These are phyloP conservation scores for Trichoderma breve DNA, from an alignment of 2,329 filamentous ascomycete species.

Conservation along the genomic window DNA sequence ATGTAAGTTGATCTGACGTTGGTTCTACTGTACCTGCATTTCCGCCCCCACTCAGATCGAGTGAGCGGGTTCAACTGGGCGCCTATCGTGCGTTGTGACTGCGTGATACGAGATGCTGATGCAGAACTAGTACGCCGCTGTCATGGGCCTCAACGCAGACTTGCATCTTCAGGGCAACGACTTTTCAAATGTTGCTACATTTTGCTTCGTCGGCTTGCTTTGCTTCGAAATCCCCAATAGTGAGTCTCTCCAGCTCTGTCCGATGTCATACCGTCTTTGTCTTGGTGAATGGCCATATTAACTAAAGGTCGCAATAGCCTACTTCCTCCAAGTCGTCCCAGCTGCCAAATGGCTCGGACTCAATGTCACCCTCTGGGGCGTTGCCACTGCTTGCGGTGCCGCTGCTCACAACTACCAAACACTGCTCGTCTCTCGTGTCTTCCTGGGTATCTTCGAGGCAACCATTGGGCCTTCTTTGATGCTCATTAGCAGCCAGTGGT, in stretches of 20 bases:
- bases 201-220: slow-evolving; percentile 61
- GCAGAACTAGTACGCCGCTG: slow-evolving; percentile 55
- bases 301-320: slow-evolving; percentile 36
- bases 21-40: not conserved
- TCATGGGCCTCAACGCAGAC: slow-evolving; percentile 61
- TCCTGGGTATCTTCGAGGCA: slow-evolving; percentile 61
- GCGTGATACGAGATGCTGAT: slow-evolving; percentile 8
- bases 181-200: slow-evolving; percentile 60
- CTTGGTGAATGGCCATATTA: not conserved
- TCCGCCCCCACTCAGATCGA: slow-evolving; percentile 3
- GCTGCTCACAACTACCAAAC: slow-evolving; percentile 53
- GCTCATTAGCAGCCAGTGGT: slow-evolving; percentile 60
- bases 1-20: slow-evolving; percentile 42
- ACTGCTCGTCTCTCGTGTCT: slow-evolving; percentile 54
- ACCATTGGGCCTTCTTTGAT: slow-evolving; percentile 59
- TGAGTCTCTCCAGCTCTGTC: slow-evolving; percentile 29
- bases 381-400: slow-evolving; percentile 53
- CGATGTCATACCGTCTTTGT: not conserved
- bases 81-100: not conserved
- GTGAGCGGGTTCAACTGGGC: not conserved
- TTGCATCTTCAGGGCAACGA: slow-evolving; percentile 55
- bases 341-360: slow-evolving; percentile 59
- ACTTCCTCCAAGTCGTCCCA: slow-evolving; percentile 59
- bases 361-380: slow-evolving; percentile 59
- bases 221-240: slow-evolving; percentile 60